phyloP scores from a whole-genome alignment of 2,329 filamentous ascomycete species.

The Cercospora sp. region DNA sequence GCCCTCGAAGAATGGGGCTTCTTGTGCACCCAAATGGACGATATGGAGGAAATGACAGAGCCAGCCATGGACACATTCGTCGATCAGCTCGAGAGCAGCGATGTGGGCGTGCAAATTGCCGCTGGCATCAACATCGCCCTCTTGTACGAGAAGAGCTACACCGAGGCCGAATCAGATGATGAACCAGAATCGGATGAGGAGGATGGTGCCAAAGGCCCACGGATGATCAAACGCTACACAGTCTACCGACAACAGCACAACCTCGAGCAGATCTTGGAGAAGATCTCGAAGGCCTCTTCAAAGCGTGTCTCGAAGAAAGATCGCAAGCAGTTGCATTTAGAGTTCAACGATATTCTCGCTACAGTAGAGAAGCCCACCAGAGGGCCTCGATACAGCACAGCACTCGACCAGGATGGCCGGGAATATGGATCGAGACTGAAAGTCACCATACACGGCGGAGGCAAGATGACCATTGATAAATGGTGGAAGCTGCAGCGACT shows the following conservation, averaged over 20 bases:
- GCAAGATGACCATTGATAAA: conserved; percentile 63
- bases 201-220: conserved; percentile 44
- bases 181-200: conserved; percentile 48
- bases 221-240: conserved; percentile 64
- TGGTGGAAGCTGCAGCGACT: conserved; percentile 74
- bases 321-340: conserved; percentile 64
- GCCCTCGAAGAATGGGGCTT: conserved; percentile 79
- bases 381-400: conserved; percentile 66
- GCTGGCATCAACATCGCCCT: conserved; percentile 80
- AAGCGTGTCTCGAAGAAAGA: conserved; percentile 67
- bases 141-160: conserved; percentile 73
- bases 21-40: conserved; percentile 73
- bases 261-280: conserved; percentile 59
- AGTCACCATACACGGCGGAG: conserved; percentile 60
- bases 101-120: conserved; percentile 71
- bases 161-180: conserved; percentile 59
- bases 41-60: conserved; percentile 70
- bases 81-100: conserved; percentile 77
- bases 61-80: conserved; percentile 76
- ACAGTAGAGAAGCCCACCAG: conserved; percentile 66
- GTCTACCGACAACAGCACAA: conserved; percentile 65
- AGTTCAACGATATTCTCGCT: conserved; percentile 66
- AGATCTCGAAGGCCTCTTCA: conserved; percentile 61
- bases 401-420: conserved; percentile 61
- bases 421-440: conserved; percentile 64